Conservation (phyloP, 805 yeast species). For the Yarrowia porcina region DNA sequence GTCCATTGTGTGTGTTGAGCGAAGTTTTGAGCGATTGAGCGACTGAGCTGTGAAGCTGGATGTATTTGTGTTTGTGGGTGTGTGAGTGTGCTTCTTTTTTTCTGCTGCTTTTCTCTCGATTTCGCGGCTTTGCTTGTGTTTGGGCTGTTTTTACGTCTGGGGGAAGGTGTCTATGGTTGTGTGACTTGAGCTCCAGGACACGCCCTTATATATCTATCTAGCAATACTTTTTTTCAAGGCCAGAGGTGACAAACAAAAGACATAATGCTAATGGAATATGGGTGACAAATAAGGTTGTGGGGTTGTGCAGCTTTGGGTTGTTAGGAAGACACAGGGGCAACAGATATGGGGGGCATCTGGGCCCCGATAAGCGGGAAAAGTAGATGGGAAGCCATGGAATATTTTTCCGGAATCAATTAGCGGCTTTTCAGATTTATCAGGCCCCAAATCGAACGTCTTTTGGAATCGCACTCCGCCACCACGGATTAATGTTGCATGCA, state of each 20-base stretch:
- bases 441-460: neutral
- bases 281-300: slow-evolving; percentile 24
- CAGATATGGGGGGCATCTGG: too few relatives aligned
- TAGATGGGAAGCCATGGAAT: neutral
- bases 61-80: too few relatives aligned
- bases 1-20: slow-evolving; percentile 14
- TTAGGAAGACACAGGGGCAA: too few relatives aligned
- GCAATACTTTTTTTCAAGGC: neutral
- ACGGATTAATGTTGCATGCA: slow-evolving; percentile 25
- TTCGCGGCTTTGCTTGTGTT: neutral
- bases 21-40: too few relatives aligned
- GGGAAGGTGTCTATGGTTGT: neutral
- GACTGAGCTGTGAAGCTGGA: too few relatives aligned
- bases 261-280: slow-evolving; percentile 13
- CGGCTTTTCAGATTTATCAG: neutral
- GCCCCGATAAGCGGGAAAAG: neutral
- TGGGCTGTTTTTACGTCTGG: neutral
- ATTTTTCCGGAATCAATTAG: neutral
- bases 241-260: neutral
- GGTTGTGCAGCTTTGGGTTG: slow-evolving; percentile 6
- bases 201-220: neutral
- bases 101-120: too few relatives aligned
- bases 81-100: too few relatives aligned
- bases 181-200: neutral
- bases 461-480: neutral